Conservation (phyloP, 371 early-diverging fungal species). For the Sporodiniella umbellata region DNA sequence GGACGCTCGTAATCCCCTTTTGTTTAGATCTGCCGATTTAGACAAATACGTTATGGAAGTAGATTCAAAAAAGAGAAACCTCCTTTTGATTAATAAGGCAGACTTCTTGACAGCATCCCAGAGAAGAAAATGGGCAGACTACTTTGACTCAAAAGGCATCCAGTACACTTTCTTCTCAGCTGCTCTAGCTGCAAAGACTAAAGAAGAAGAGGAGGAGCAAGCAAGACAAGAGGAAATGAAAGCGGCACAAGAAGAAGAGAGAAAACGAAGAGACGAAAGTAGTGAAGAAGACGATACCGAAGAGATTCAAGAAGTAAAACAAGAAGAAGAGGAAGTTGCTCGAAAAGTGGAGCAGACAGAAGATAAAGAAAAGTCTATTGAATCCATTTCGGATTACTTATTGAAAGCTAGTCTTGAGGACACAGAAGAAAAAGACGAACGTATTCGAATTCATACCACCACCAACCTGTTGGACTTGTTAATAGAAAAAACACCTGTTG, state of each 20-base stretch:
- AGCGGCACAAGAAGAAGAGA: conserved; percentile 21
- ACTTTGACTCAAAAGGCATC: conserved; percentile 79
- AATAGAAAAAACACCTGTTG: conserved; percentile 36
- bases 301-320: conserved; percentile 2
- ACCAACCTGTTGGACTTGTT: conserved; percentile 43
- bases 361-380: conserved; percentile 33
- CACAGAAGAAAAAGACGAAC: conserved; percentile 31
- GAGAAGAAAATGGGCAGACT: conserved; percentile 83
- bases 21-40: conserved; percentile 94
- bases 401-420: conserved; percentile 8
- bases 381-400: conserved; percentile 22
- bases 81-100: conserved; percentile 96
- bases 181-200: conserved; percentile 52
- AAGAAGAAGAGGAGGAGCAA: conserved; percentile 48
- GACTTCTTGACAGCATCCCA: conserved; percentile 85
- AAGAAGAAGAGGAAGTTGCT: conserved; percentile 29
- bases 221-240: conserved; percentile 33
- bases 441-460: conserved; percentile 46
- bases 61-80: conserved; percentile 75
- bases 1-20: conserved; percentile 97
- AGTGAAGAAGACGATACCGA: conserved; percentile 16
- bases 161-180: conserved; percentile 92
- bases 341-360: too few species aligned
- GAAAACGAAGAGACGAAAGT: conserved; percentile 14
- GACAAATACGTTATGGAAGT: conserved; percentile 90